A percentile compares a stretch with the other conserved stretches of the same genome.
phyloP scores from a whole-genome alignment of 129 eudicot genomes.

The Flaveria robusta region DNA sequence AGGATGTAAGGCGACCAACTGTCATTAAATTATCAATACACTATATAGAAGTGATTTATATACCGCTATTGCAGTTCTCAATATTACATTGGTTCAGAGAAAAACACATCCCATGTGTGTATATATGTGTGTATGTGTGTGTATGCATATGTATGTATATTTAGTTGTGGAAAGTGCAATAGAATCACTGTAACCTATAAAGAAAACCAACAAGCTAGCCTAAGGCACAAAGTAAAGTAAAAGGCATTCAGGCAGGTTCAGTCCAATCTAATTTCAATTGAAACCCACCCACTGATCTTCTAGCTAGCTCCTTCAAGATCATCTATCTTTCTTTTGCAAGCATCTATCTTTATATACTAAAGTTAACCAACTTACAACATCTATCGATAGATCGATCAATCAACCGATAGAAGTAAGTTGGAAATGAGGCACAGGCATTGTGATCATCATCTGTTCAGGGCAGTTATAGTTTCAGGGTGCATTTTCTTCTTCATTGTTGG shows the following conservation, averaged over 20 bases:
- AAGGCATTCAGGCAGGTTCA: background rate
- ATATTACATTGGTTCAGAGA: no score
- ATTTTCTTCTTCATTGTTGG: conserved; percentile 39
- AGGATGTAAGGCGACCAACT: no score
- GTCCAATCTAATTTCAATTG: background rate
- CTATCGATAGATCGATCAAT: background rate
- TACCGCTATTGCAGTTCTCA: no score
- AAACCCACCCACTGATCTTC: background rate
- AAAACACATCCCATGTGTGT: no score
- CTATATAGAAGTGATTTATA: no score
- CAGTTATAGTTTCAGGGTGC: conserved; percentile 28
- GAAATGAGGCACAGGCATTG: conserved; percentile 34
- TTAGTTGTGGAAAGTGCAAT: conserved; percentile 39
- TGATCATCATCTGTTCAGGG: conserved; percentile 22
- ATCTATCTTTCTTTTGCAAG: background rate
- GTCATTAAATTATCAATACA: no score
- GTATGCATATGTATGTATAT: background rate
- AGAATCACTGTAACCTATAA: conserved; percentile 52
- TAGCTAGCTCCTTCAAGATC: background rate
- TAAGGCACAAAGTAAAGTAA: background rate
- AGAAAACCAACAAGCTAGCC: conserved; percentile 33
- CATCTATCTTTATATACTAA: background rate
- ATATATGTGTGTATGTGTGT: no score
- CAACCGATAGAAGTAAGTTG: no score
- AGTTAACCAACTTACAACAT: background rate